Percentiles rank a stretch among this genome's conserved stretches.
Conservation (phyloP, 2,329 filamentous ascomycete species). For the Stemphylium beticola region DNA sequence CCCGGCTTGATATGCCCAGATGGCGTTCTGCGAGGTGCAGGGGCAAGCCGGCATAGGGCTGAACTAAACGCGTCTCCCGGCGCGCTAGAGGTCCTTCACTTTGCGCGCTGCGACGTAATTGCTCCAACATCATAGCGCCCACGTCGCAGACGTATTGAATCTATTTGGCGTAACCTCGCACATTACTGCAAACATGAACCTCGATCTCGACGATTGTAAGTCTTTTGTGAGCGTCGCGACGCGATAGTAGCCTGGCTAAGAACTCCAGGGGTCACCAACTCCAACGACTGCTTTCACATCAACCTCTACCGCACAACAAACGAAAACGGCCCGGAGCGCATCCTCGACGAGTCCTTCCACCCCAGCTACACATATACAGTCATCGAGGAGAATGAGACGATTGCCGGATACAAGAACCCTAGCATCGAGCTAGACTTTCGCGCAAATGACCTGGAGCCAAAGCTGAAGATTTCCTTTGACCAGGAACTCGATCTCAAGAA, state of each 20-base stretch:
- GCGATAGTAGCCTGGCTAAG: conserved; percentile 1
- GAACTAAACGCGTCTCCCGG: conserved; percentile 29
- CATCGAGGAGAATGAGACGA: conserved; percentile 89
- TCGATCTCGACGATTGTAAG: conserved; percentile 43
- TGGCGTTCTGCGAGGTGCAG: conserved; percentile 14
- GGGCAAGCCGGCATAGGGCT: conserved; percentile 29
- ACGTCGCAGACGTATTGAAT: not conserved
- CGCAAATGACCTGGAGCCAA: conserved; percentile 78
- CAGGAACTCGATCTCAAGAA: conserved; percentile 76
- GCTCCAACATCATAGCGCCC: conserved; percentile 1
- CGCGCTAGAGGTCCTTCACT: conserved; percentile 28
- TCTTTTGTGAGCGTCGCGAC: not conserved
- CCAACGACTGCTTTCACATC: conserved; percentile 49
- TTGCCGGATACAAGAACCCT: conserved; percentile 87
- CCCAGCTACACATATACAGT: conserved; percentile 90
- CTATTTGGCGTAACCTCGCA: not conserved
- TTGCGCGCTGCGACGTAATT: conserved; percentile 8
- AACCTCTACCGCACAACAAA: conserved; percentile 43
- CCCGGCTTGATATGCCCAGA: conserved; percentile 1
- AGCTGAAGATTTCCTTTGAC: conserved; percentile 72
- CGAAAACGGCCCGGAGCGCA: conserved; percentile 26
- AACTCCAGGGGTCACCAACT: conserved; percentile 39
- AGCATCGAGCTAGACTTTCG: conserved; percentile 74
- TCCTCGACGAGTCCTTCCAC: conserved; percentile 72
- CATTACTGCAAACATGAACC: conserved; percentile 24